phyloP scores from a whole-genome alignment of 2,329 filamentous ascomycete genomes.

The Macrophomina pseudophaseolina region DNA sequence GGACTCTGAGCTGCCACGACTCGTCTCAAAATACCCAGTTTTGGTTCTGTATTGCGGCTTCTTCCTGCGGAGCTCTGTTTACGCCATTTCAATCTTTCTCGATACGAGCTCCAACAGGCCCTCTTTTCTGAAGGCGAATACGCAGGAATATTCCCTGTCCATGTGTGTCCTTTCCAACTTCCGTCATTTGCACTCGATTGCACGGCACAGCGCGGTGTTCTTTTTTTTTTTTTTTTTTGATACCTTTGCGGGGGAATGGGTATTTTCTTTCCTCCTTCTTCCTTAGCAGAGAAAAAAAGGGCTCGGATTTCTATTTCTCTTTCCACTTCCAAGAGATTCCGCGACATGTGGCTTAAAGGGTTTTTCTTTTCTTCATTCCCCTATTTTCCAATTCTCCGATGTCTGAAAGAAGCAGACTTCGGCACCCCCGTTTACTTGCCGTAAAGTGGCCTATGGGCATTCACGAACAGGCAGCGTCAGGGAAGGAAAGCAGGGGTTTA shows the following conservation, averaged over 20 bases:
- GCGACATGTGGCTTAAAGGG: neutral
- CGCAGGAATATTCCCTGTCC: neutral
- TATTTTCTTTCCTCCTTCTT: neutral
- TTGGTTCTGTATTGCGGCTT: neutral
- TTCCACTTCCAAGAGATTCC: neutral
- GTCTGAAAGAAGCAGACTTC: too few species aligned
- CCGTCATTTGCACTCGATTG: constrained; percentile 4
- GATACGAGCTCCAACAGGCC: neutral
- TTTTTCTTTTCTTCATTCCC: neutral
- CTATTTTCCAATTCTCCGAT: too few species aligned
- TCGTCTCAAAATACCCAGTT: neutral
- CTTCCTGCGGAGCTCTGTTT: neutral
- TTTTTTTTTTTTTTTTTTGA: neutral
- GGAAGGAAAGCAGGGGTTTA: too few species aligned
- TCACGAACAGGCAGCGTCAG: too few species aligned
- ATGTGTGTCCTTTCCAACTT: neutral
- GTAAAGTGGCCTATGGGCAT: too few species aligned
- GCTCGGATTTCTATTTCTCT: neutral
- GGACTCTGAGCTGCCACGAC: neutral
- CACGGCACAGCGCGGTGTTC: constrained; percentile 24
- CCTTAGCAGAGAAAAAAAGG: neutral
- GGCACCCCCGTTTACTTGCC: too few species aligned
- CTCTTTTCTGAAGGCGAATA: neutral
- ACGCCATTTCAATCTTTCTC: neutral
- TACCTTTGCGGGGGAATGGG: constrained; percentile 1